Base-by-base conservation (phyloP, 345 rosid genomes). In the Sonneratia caseolaris region DNA sequence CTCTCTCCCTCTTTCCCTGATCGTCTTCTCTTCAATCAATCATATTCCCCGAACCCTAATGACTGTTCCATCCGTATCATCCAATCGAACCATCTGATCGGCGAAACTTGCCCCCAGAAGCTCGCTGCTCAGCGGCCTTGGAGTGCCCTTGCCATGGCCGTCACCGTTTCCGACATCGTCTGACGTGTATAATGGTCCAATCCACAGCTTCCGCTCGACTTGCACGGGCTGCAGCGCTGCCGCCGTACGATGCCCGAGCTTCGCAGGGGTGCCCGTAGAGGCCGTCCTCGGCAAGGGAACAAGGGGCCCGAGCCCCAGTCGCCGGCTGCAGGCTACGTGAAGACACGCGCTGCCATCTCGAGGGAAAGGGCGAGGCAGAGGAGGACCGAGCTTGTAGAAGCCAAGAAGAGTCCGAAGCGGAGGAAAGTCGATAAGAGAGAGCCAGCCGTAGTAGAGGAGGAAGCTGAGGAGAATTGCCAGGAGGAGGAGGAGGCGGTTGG, bases 231-330 rank as follows among this genome's bases (percentile, higher is more conserved):
- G 19, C 66, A 53, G 16, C 70, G 64, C 64, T 83, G 86, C 81
- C 66, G 69, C 69, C 84, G 86, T 80, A 89, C 79, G 78, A 95
- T 95, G 97, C 97, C 97, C 72, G 92, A 85, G 85, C 93, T 86
- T 84, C 96, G 92, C 81, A 84, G 87, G 74, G 91, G 91, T 80
- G 88, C 82, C 64, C 92, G 94, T 81, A 82, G 87, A 77, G 88
- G 88, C 76, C 89, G 88, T 70, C 71, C 77, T 51, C 45, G 73
- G 66, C 61, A 80, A 66, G 77, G 80, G 59, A 55, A 70, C 70
- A 47, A 68, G 74, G 76, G 45, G 49, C 76, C 79, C 71, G 69
- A 76, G 18, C 72, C 78, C 71, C 71, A 64, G 78, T 72, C 69
- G 73, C 74, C 66, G 74, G 76, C 35, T 66, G 79, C 70, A 71